Evolutionary conservation across 768 basidiomycete genomes (phyloP).

Genomic region (Rhizopogon vesiculosus): DNA sequence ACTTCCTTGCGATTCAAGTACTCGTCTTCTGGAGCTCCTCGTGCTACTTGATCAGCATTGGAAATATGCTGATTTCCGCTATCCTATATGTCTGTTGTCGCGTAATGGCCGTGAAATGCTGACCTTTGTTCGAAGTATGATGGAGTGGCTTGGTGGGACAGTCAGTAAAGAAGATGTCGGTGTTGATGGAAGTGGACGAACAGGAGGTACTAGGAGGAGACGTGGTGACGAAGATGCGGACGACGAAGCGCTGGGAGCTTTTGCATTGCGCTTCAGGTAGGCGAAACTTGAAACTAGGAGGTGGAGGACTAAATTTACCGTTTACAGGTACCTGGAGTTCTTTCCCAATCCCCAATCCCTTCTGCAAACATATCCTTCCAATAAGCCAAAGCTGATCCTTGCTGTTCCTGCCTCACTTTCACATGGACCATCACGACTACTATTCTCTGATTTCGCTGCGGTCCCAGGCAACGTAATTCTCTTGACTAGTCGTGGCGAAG

Average conservation of each 20-base stretch:
- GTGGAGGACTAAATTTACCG: constrained; percentile 4
- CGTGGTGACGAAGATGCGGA: constrained; percentile 68
- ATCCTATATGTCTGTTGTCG: constrained; percentile 91
- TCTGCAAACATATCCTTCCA: constrained; percentile 75
- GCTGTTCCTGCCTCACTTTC: constrained; percentile 91
- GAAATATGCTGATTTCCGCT: constrained; percentile 80
- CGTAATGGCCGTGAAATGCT: constrained; percentile 91
- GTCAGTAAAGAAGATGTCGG: constrained; percentile 90
- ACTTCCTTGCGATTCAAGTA: constrained; percentile 90
- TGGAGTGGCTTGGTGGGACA: constrained; percentile 98
- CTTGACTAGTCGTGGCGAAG: constrained; percentile 74
- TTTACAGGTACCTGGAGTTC: constrained; percentile 82
- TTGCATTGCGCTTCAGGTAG: constrained; percentile 85
- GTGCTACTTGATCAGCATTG: constrained; percentile 96
- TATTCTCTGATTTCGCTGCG: constrained; percentile 85
- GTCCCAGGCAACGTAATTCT: constrained; percentile 84
- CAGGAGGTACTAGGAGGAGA: constrained; percentile 45
- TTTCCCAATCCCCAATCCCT: constrained; percentile 81
- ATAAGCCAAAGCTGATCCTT: constrained; percentile 89
- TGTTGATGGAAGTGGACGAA: constrained; percentile 60
- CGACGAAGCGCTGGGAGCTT: constrained; percentile 80
- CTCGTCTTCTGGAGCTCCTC: constrained; percentile 92
- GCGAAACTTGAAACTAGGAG: background rate
- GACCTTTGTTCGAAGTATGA: constrained; percentile 91
- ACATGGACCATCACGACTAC: constrained; percentile 81